Evolutionary conservation across 495 filamentous ascomycete genomes (phyloP), one percentile per base, ranked within the genome.

Genomic region (Hypoxylon cercidicola): DNA sequence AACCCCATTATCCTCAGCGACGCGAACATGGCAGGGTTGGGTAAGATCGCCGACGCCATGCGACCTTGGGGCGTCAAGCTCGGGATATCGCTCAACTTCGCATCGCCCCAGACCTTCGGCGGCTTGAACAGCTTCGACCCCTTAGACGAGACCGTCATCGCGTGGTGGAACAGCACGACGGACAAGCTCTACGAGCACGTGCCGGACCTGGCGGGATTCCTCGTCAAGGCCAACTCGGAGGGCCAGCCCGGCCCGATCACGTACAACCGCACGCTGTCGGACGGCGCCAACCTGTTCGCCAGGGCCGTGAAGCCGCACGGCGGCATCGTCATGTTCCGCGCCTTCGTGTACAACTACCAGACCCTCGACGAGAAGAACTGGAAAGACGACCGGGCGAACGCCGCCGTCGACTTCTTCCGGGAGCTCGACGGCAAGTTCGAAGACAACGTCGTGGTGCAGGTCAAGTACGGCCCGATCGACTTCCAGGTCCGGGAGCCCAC

Each of bases 391-490:
- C 84, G 89, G 2, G 89, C 88, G 6, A 89, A 89, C 44, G 88
- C 87, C 0, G 87, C 87, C 1, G 86, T 88, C 3, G 72, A 92
- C 1, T 91, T 82, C 70, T 92, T 92, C 75, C 79, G 86, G 37
- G 73, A 76, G 0, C 78, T 91, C 9, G 89, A 92, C 71, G 84
- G 78, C 12, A 64, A 87, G 64, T 90, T 92, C 45, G 84, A 87
- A 20, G 84, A 88, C 53, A 92, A 91, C 63, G 87, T 90, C 0
- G 80, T 90, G 0, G 77, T 91, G 5, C 89, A 92, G 62, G 87
- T 91, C 71, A 92, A 92, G 74, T 89, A 85, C 59, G 89, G 89
- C 0, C 88, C 88, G 0, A 90, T 91, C 65, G 89, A 92, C 71
- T 92, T 92, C 76, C 89, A 92, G 68, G 86, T 90, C 20, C 86